These are phyloP conservation scores for Onygenales sp. DNA, from an alignment of 2,329 filamentous ascomycete genomes.

Conservation along the genomic window DNA sequence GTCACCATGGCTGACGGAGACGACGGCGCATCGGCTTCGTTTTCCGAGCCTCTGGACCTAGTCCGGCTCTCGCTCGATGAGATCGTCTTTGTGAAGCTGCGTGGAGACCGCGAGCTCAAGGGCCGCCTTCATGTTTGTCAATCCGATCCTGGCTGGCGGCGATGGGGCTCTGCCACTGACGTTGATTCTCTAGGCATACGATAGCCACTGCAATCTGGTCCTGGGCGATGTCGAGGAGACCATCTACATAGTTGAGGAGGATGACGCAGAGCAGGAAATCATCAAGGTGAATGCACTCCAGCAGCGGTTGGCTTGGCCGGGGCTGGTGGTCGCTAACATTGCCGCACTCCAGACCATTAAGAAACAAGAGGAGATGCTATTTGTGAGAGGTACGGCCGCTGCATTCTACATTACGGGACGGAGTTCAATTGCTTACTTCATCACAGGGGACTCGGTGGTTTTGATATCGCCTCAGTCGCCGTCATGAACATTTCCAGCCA, in stretches of 20 bases:
- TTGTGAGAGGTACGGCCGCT: slow-evolving; percentile 68
- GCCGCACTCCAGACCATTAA: slow-evolving; percentile 62
- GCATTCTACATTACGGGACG: not conserved
- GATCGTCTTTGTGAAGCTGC: slow-evolving; percentile 91
- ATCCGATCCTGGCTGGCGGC: slow-evolving; percentile 1
- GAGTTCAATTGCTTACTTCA: slow-evolving; percentile 19
- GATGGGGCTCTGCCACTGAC: slow-evolving; percentile 1
- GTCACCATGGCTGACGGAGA: slow-evolving; percentile 62
- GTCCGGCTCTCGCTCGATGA: slow-evolving; percentile 92
- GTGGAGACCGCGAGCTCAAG: slow-evolving; percentile 91
- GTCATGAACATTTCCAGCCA: slow-evolving; percentile 4
- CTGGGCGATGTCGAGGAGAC: slow-evolving; percentile 96
- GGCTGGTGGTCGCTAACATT: not conserved
- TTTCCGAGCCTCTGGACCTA: slow-evolving; percentile 88
- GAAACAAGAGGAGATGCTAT: slow-evolving; percentile 97
- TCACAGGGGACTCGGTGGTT: slow-evolving; percentile 60
- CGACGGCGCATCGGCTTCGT: slow-evolving; percentile 57
- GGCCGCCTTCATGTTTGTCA: slow-evolving; percentile 78
- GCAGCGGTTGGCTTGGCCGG: not conserved
- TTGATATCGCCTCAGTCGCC: slow-evolving; percentile 55
- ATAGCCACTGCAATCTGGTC: slow-evolving; percentile 95
- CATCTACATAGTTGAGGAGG: slow-evolving; percentile 85
- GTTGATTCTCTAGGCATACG: slow-evolving; percentile 63
- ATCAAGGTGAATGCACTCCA: slow-evolving; percentile 49
- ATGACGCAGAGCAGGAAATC: slow-evolving; percentile 64